Evolutionary conservation across 2,329 filamentous ascomycete genomes (phyloP).

Genomic region (Hypoxylon sp.): DNA sequence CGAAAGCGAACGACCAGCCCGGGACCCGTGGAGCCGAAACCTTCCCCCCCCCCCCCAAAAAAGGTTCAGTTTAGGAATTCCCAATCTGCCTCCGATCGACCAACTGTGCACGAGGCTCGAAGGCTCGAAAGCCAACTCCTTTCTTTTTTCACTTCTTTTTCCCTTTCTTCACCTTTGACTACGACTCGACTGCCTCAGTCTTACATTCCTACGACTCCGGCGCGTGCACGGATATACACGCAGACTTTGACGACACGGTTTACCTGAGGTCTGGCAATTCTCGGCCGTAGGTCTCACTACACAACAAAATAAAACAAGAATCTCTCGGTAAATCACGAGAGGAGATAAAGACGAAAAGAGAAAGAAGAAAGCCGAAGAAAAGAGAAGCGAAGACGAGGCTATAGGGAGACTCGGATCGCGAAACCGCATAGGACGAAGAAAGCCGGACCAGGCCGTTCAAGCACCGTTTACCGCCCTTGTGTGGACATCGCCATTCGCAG

Average conservation of each 20-base stretch:
- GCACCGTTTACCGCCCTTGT: no score
- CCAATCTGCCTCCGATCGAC: conserved; percentile 28
- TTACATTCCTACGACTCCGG: background rate
- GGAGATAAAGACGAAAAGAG: conserved; percentile 2
- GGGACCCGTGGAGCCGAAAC: conserved; percentile 38
- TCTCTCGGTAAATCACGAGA: conserved; percentile 6
- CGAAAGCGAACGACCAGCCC: conserved; percentile 35
- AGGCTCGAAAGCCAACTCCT: no score
- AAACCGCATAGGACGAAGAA: no score
- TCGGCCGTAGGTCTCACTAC: background rate
- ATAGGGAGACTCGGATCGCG: no score
- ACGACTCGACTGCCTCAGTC: background rate
- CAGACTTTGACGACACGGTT: background rate
- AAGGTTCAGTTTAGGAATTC: conserved; percentile 29
- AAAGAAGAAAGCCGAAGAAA: no score
- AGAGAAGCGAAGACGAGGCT: no score
- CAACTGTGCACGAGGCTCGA: conserved; percentile 2
- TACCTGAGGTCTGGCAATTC: no score
- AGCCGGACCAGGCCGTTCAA: conserved; percentile 35
- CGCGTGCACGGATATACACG: background rate
- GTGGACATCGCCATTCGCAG: no score
- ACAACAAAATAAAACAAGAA: background rate
- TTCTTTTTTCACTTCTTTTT: conserved; percentile 1
- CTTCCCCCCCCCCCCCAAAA: conserved; percentile 18
- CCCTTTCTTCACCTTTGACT: background rate